Evolutionary conservation across 352 stramenopile genomes (phyloP), one percentile per base, ranked within the genome.

Genomic region (Phytophthora tentaculata): DNA sequence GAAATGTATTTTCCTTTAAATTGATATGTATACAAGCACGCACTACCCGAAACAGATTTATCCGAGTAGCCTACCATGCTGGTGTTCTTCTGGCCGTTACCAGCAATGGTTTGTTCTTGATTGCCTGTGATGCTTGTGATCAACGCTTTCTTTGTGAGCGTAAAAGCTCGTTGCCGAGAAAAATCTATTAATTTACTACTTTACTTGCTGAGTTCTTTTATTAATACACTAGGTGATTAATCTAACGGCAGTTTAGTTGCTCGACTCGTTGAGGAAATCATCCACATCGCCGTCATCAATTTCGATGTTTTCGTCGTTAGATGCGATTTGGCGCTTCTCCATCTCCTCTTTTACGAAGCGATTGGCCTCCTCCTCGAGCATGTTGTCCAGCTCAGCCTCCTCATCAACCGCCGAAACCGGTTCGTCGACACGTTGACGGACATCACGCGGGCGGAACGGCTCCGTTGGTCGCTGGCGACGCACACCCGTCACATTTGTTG

Each of bases 231-330:
- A n/a, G n/a, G n/a, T n/a, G n/a, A n/a, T n/a, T n/a, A n/a, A n/a
- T n/a, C n/a, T n/a, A n/a, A n/a, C n/a, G n/a, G n/a, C 28, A 19
- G 24, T 37, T 61, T 63, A 69, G 44, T 29, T 69, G 29, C 41
- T 68, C 19, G 47, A 63, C 67, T 90, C 84, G 56, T 69, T 69
- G 0, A 90, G 62, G 16, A 93, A 57, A 60, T 91, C 85, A 22
- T 91, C 85, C 23, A 93, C 71, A 35, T 90, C 85, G 14, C 71
- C 55, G 56, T 90, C 82, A 48, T 91, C 74, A 28, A 91, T 88
- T 20, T 83, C 76, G 8, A 82, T 51, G 7, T 68, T 56, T 14
- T 76, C 77, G 17, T 78, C 68, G 17, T 52, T 47, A 2, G 39
- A 29, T 1, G 52, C 51, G 16, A 61, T n/a, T 28, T 50, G 48